Evolutionary conservation across 2,329 filamentous ascomycete species (phyloP).

Genomic region (Aureobasidium sp.): DNA sequence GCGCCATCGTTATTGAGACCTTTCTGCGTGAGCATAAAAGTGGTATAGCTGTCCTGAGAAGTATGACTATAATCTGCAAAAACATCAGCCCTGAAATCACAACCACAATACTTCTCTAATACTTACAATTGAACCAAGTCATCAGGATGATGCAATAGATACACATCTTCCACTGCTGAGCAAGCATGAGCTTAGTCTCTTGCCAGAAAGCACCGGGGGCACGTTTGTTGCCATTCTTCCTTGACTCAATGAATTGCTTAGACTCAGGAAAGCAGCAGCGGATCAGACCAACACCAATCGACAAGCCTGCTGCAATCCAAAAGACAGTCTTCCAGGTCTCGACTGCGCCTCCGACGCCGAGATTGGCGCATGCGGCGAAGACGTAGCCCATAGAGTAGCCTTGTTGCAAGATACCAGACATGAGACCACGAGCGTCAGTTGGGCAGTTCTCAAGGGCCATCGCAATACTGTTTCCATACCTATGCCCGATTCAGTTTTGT

Average conservation of each 20-base stretch:
- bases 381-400: slow-evolving; percentile 78
- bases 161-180: slow-evolving; percentile 67
- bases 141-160: slow-evolving; percentile 72
- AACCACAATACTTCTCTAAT: fast-evolving
- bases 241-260: slow-evolving; percentile 65
- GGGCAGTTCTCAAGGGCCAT: slow-evolving; percentile 73
- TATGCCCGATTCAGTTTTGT: not conserved
- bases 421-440: slow-evolving; percentile 62
- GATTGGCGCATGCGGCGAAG: slow-evolving; percentile 66
- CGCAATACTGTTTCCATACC: slow-evolving; percentile 67
- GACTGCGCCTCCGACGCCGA: slow-evolving; percentile 59
- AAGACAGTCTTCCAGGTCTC: slow-evolving; percentile 70
- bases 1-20: slow-evolving; percentile 57
- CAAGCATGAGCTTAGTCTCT: slow-evolving; percentile 62
- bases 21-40: slow-evolving; percentile 70
- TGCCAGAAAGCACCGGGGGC: slow-evolving; percentile 53
- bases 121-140: slow-evolving; percentile 50
- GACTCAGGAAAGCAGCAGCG: slow-evolving; percentile 67
- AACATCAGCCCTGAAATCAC: not conserved
- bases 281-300: slow-evolving; percentile 61
- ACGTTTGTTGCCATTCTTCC: slow-evolving; percentile 50
- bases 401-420: slow-evolving; percentile 77
- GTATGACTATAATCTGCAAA: slow-evolving; percentile 70
- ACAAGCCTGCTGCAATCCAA: slow-evolving; percentile 63
- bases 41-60: slow-evolving; percentile 74